A percentile compares a stretch with the other conserved stretches of the same genome.
These are phyloP conservation scores for Crithidia fasciculata DNA, from an alignment of 208 protist genomes.

Conservation along the genomic window DNA sequence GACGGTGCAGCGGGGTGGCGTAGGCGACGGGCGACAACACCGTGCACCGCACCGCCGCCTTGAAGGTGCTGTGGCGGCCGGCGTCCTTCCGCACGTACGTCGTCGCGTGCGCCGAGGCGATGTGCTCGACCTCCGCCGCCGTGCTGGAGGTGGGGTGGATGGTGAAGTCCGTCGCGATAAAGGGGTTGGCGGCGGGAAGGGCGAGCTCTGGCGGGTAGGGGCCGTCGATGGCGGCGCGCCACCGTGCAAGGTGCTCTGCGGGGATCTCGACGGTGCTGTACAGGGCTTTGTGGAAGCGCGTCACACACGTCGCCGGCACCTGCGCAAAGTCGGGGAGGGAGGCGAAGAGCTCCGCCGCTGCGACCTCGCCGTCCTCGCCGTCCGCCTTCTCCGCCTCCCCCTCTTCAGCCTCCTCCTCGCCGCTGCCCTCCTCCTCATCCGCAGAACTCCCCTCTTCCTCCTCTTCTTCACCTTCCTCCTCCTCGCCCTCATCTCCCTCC, in stretches of 20 bases:
- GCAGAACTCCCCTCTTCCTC: background rate
- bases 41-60: slow-evolving; percentile 45
- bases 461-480: slow-evolving; percentile 2
- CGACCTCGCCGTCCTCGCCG: slow-evolving; percentile 5
- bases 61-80: slow-evolving; percentile 65
- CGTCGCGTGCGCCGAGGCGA: slow-evolving; percentile 47
- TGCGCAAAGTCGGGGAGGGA: slow-evolving; percentile 64
- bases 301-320: slow-evolving; percentile 28
- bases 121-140: slow-evolving; percentile 17
- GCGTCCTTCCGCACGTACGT: slow-evolving; percentile 51
- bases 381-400: background rate
- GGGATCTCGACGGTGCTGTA: slow-evolving; percentile 41
- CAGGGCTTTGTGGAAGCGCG: slow-evolving; percentile 49
- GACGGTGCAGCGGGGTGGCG: slow-evolving; percentile 43
- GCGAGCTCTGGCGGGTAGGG: slow-evolving; percentile 34
- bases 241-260: slow-evolving; percentile 42
- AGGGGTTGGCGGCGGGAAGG: slow-evolving; percentile 65
- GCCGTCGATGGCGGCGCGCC: slow-evolving; percentile 33
- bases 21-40: slow-evolving; percentile 59
- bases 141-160: slow-evolving; percentile 29
- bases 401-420: background rate
- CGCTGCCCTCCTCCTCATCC: slow-evolving; percentile 3
- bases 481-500: slow-evolving; percentile 5
- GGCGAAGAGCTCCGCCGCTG: slow-evolving; percentile 40
- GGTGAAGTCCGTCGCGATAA: slow-evolving; percentile 76